Evolutionary conservation across 805 yeast genomes (phyloP), one percentile per base, ranked within the genome.

Genomic region (Pichia exigua): DNA sequence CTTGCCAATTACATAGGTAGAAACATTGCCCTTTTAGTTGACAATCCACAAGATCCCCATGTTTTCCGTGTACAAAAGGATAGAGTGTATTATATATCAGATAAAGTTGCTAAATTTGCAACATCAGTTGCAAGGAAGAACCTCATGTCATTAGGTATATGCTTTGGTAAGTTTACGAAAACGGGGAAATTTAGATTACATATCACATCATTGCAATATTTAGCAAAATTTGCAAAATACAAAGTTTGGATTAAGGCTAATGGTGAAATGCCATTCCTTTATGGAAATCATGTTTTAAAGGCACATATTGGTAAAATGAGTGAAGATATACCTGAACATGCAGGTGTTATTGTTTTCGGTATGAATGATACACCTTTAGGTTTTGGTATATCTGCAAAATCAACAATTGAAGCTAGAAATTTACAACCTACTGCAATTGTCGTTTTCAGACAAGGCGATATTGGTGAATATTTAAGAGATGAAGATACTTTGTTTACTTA

Each of bases 191-290:
- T 94, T 74, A 81, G 96, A 70, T 74, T 94, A 59, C 99, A 94
- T 67, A 84, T 94, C 56, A 94, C 99, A n/a, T 77, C 97, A 4
- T 76, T 94, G 57, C 83, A 87, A 45, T 78, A 87, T 55, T 72
- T 94, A 52, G 85, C 96, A 2, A 85, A 87, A 61, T 83, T 85
- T 65, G 97, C 99, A 47, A 87, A 87, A 67, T 90, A 84, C 73
- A 94, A 92, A 71, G 75, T 94, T 42, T 94, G 99, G 99, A 88
- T 94, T 70, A 94, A 94, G 69, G 83, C 82, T 48, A 94, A 94
- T 65, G 99, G 99, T 61, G 99, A 94, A 70, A 94, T 94, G 99
- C 98, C 99, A 15, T 94, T 85, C 66, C 72, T 94, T 58, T 94
- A 94, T 62, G 99, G 99, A 39, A 94, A 94, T 73, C 96, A 94